phyloP scores from a whole-genome alignment of 306 rosid genomes.

The Boehmeria nivea region DNA sequence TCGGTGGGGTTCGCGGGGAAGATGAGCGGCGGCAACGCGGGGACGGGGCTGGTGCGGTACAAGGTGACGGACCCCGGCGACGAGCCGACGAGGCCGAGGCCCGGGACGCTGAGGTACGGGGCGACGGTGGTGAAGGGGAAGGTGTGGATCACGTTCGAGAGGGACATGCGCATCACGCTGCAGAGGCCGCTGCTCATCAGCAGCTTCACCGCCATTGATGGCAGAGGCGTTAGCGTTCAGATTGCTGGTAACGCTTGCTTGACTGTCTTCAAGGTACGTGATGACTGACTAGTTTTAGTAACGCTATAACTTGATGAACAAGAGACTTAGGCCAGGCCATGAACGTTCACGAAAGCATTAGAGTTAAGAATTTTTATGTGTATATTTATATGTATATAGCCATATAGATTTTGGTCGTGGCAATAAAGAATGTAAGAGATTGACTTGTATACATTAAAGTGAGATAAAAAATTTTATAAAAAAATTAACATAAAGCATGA shows the following conservation, averaged over 20 bases:
- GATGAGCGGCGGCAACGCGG: slow-evolving; percentile 36
- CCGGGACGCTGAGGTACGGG: slow-evolving; percentile 37
- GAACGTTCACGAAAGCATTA: too few species aligned
- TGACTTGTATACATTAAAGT: too few species aligned
- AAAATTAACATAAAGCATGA: too few species aligned
- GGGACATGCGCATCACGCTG: slow-evolving; percentile 31
- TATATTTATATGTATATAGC: too few species aligned
- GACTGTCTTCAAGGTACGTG: slow-evolving; percentile 16
- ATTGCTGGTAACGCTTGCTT: slow-evolving; percentile 37
- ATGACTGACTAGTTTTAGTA: too few species aligned
- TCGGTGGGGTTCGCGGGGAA: slow-evolving; percentile 39
- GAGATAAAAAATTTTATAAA: too few species aligned
- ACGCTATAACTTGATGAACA: too few species aligned
- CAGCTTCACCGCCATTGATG: slow-evolving; percentile 41
- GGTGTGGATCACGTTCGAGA: slow-evolving; percentile 40
- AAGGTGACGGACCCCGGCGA: slow-evolving; percentile 36
- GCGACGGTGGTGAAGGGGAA: slow-evolving; percentile 30
- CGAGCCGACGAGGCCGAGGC: slow-evolving; percentile 27
- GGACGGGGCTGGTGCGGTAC: slow-evolving; percentile 22
- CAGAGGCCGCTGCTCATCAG: slow-evolving; percentile 35
- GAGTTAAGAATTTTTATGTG: too few species aligned
- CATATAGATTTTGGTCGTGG: too few species aligned
- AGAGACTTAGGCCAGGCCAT: too few species aligned
- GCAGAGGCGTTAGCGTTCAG: slow-evolving; percentile 37
- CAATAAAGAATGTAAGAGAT: too few species aligned